Evolutionary conservation across 2,329 filamentous ascomycete species (phyloP), one percentile per base, ranked within the genome.

Genomic region (Camillea tinctor): DNA sequence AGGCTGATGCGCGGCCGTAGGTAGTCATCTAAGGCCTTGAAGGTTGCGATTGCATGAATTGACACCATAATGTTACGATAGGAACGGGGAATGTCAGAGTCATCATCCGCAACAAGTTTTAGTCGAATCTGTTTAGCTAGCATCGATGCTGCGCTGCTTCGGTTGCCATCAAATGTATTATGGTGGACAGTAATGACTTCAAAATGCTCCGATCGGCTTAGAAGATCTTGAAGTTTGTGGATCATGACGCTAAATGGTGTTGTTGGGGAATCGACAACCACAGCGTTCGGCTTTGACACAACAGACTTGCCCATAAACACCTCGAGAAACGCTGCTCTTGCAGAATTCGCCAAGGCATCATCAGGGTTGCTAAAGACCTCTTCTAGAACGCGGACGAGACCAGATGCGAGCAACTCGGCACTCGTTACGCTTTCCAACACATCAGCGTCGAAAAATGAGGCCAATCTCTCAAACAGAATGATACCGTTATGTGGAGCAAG

Each of bases 61-160:
- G 93, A 96, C 1, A 99, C 95, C 90, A 97, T 97, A 64, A 99
- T 96, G 67, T 94, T 97, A 21, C 91, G 86, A 72, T 96, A 98
- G 0, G 89, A 83, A 40, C 88, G 84, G 19, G 95, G 95, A 61
- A 99, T 95, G 54, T 95, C 91, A 0, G 93, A 94, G 52, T 93
- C 89, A 1, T 96, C 93, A 66, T 96, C 93, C 1, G 95, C 94
- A 44, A 93, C 85, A 36, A 99, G 82, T 68, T 92, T 93, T 51
- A 99, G 84, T 36, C 94, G 87, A 36, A 99, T 89, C 71, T 99
- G 95, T 74, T 98, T 98, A 4, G 93, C 93, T 5, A 99, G 83
- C 93, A 99, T 97, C 0, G 94, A 96, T 0, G 94, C 89, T 21
- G 94, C 92, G 71, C 92, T 97, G 75, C 89, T 96, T 60, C 93